These are phyloP conservation scores for Sclerotinia glacialis DNA, from an alignment of 2,329 filamentous ascomycete genomes.

Conservation along the genomic window DNA sequence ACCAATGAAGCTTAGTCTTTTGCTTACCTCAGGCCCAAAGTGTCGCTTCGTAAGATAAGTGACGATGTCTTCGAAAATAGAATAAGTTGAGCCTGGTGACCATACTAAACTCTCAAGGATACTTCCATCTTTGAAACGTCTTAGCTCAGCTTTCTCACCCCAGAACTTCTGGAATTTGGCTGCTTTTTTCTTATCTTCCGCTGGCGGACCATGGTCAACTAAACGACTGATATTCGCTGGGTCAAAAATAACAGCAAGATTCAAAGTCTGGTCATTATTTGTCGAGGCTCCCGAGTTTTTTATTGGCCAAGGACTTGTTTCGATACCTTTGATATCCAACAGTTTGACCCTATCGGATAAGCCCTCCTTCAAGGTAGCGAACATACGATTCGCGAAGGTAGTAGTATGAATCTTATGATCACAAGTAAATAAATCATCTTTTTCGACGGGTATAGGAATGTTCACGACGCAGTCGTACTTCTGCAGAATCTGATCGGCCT, in stretches of 20 bases:
- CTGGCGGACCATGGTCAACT: constrained; percentile 83
- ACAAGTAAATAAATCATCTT: constrained; percentile 24
- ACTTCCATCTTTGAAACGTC: constrained; percentile 91
- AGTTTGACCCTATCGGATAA: constrained; percentile 71
- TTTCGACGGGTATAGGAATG: constrained; percentile 25
- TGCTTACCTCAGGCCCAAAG: constrained; percentile 53
- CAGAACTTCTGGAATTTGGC: constrained; percentile 85
- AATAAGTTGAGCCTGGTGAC: constrained; percentile 59
- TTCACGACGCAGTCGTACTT: constrained; percentile 52
- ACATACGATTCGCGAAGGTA: constrained; percentile 54
- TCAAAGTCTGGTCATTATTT: constrained; percentile 44
- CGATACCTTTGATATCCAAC: constrained; percentile 55
- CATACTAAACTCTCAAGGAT: constrained; percentile 92
- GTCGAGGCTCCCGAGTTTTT: constrained; percentile 41
- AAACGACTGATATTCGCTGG: constrained; percentile 67
- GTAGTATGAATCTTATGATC: constrained; percentile 34
- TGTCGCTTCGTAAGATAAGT: constrained; percentile 68
- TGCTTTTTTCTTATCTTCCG: constrained; percentile 81
- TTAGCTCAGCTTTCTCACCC: constrained; percentile 88
- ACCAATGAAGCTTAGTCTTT: constrained; percentile 44
- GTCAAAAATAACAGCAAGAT: constrained; percentile 70
- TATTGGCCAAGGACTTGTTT: constrained; percentile 47
- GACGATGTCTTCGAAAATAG: constrained; percentile 77
- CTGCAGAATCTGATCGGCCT: constrained; percentile 53
- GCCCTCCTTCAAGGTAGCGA: constrained; percentile 65